Evolutionary conservation across 768 basidiomycete species (phyloP), one percentile per base, ranked within the genome.

Genomic region (Podaxis sp.): DNA sequence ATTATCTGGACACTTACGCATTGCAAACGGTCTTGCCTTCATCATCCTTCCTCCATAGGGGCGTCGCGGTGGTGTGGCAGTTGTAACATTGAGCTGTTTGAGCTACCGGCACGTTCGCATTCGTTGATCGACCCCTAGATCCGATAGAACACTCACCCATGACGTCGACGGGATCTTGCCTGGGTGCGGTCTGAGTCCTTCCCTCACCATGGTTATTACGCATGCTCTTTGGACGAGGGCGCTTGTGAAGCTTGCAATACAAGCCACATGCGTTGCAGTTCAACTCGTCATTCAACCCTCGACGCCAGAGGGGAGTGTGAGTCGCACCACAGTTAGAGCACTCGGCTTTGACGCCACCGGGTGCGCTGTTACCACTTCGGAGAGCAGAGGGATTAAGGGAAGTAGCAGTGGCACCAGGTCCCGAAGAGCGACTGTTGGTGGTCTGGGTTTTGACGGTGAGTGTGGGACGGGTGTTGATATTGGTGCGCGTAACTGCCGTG

Each of bases 21-120:
- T 94, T 94, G 78, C 93, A 94, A 43, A 94, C 90, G 0, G 92
- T 94, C 79, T 91, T 91, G 59, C 92, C 92, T 74, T 93, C 93
- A 67, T 93, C 91, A 67, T 94, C 93, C 75, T 94, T 94, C 65
- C 92, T 83, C 92, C 92, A 94, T 43, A 94, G 83, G 12, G 93
- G 93, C 4, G 92, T 93, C 13, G 91, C 90, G 2, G 90, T 93
- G 24, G 93, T 94, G 69, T 93, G 89, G 77, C 92, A 94, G 70
- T 93, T 94, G 75, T 88, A 92, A 77, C 92, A 94, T 79, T 93
- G 91, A 2, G 91, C 92, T 22, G 60, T 61, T 61, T 61, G 60
- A 82, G 80, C 72, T 63, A 73, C 66, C 33, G 64, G 61, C 56
- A 64, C 66, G 72, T 38, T 59, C 58, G 58, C 37, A 59, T 59